phyloP scores from a whole-genome alignment of 2,329 filamentous ascomycete genomes.

The Fusarium robinianum region DNA sequence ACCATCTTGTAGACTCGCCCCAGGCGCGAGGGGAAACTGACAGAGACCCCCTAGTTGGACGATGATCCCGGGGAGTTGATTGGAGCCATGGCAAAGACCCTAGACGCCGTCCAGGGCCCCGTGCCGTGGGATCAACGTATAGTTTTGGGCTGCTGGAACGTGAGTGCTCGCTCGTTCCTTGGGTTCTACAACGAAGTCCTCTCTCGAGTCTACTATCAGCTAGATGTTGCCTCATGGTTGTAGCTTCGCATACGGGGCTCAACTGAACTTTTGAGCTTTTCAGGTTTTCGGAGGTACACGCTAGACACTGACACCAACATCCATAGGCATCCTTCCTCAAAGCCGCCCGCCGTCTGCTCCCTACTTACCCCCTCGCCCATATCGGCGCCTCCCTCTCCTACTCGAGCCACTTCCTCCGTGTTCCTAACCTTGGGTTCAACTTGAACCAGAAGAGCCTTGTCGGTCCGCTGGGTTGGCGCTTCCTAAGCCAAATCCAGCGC shows the following conservation, averaged over 20 bases:
- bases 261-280: too few relatives aligned
- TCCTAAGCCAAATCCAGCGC: conserved; percentile 62
- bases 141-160: conserved; percentile 82
- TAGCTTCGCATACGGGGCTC: too few relatives aligned
- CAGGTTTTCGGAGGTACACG: too few relatives aligned
- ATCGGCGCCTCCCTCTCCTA: conserved; percentile 70
- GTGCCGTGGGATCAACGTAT: conserved; percentile 74
- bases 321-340: conserved; percentile 68
- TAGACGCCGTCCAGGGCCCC: conserved; percentile 56
- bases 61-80: conserved; percentile 75
- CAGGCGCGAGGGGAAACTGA: conserved; percentile 18
- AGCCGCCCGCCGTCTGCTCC: conserved; percentile 64
- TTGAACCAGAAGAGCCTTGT: conserved; percentile 71
- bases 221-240: too few relatives aligned
- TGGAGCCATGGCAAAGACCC: conserved; percentile 64
- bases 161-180: too few relatives aligned
- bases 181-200: too few relatives aligned
- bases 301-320: neutral
- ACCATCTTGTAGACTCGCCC: neutral
- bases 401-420: conserved; percentile 69
- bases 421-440: conserved; percentile 76
- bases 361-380: conserved; percentile 65
- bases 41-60: conserved; percentile 57
- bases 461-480: conserved; percentile 66
- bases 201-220: neutral